phyloP scores from a whole-genome alignment of 371 early-diverging fungal genomes.

The Mortierella sp. region DNA sequence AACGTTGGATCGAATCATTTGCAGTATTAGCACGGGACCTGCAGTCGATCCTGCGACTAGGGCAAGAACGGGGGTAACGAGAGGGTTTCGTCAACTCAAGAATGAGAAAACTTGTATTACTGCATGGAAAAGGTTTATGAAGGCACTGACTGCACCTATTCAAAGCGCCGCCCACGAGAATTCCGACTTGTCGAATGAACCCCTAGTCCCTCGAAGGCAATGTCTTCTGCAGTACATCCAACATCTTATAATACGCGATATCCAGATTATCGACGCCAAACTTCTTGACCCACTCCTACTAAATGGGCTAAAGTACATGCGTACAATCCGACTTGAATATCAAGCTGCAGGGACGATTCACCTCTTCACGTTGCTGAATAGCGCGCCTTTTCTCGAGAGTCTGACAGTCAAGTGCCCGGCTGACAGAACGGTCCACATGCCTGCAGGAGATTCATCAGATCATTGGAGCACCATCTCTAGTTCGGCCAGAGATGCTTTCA shows the following conservation, averaged over 20 bases:
- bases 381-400: not conserved
- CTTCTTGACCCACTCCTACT: not conserved
- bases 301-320: not conserved
- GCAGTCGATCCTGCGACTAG: not conserved
- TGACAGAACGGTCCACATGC: not conserved
- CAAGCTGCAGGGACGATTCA: not conserved
- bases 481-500: not conserved
- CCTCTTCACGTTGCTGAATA: not conserved
- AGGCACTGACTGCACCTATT: not conserved
- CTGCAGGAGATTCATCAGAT: not conserved
- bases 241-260: not conserved
- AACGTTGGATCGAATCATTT: not conserved
- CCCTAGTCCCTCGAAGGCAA: not conserved
- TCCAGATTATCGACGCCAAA: conserved; percentile 1
- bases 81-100: not conserved
- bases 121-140: not conserved
- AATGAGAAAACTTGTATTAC: not conserved
- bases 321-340: not conserved
- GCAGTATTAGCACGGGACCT: not conserved
- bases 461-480: not conserved
- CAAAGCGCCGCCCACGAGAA: not conserved
- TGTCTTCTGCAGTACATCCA: not conserved
- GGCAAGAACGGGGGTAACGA: not conserved
- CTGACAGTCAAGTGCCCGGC: not conserved
- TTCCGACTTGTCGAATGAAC: not conserved